Conservation (phyloP, 352 stramenopile species). For the Phytopythium ostracodes region DNA sequence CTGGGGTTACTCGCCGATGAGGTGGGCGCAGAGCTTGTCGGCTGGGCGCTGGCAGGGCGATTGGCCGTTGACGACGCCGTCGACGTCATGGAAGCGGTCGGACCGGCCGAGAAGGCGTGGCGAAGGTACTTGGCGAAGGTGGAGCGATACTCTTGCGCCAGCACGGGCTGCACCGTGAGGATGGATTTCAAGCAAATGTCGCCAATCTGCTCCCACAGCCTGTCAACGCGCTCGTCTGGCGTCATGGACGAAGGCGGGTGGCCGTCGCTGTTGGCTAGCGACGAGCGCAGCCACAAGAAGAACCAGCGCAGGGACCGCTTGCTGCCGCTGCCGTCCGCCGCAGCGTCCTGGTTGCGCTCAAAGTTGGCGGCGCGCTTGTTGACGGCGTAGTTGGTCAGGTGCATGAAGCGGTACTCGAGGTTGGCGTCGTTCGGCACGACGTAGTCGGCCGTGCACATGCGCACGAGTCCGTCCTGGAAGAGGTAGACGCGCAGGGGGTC, state of each 20-base stretch:
- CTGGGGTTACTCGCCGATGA: not conserved
- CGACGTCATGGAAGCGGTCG: not conserved
- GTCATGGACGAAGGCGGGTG: constrained; percentile 19
- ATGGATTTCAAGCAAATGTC: constrained; percentile 94
- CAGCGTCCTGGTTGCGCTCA: constrained; percentile 68
- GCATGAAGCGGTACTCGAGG: constrained; percentile 88
- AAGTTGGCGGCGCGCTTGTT: constrained; percentile 91
- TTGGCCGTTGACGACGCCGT: not conserved
- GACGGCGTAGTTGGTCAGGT: constrained; percentile 91
- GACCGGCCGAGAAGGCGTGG: constrained; percentile 34
- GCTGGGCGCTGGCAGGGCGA: constrained; percentile 17
- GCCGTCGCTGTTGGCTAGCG: not conserved
- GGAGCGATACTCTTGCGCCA: constrained; percentile 91
- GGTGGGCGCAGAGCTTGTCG: not conserved
- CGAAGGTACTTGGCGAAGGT: constrained; percentile 85
- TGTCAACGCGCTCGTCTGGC: constrained; percentile 54
- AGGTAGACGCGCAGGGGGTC: constrained; percentile 87
- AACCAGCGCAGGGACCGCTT: constrained; percentile 92
- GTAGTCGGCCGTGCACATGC: constrained; percentile 90
- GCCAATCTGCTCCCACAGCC: constrained; percentile 90
- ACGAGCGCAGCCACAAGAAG: constrained; percentile 76
- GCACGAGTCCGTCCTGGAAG: constrained; percentile 89
- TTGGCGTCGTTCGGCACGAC: constrained; percentile 78
- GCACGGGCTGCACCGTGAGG: constrained; percentile 88
- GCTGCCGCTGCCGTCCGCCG: constrained; percentile 62